phyloP scores from a whole-genome alignment of 2,329 filamentous ascomycete species.

The Aspergillus fumigatus region DNA sequence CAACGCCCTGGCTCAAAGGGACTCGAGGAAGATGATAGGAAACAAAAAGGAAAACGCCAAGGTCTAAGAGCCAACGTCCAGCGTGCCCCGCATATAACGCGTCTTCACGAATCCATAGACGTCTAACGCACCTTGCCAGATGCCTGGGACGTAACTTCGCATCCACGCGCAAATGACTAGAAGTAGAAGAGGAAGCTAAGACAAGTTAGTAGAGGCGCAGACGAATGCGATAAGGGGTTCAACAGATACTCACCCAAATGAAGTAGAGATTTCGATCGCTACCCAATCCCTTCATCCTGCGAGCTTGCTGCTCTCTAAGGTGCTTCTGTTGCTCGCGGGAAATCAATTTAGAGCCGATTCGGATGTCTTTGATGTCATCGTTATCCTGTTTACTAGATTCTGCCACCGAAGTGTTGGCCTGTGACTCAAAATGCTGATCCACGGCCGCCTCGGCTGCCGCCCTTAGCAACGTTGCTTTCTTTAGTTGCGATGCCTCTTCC shows the following conservation, averaged over 20 bases:
- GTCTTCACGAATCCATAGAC: slow-evolving; percentile 37
- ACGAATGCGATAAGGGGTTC: neutral
- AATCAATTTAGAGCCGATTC: slow-evolving; percentile 40
- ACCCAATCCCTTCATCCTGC: slow-evolving; percentile 45
- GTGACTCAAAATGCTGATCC: slow-evolving; percentile 42
- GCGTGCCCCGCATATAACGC: slow-evolving; percentile 30
- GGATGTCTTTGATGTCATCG: slow-evolving; percentile 38
- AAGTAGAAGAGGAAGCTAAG: slow-evolving; percentile 44
- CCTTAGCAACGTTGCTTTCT: slow-evolving; percentile 40
- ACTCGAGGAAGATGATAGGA: slow-evolving; percentile 7
- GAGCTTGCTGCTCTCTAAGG: slow-evolving; percentile 43
- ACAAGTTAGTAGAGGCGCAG: slow-evolving; percentile 16
- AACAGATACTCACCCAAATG: slow-evolving; percentile 45
- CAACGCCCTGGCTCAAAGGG: slow-evolving; percentile 24
- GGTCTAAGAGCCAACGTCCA: slow-evolving; percentile 28
- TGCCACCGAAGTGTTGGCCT: slow-evolving; percentile 21
- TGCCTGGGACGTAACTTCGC: slow-evolving; percentile 39
- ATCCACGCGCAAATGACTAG: slow-evolving; percentile 44
- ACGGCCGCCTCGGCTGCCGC: slow-evolving; percentile 42
- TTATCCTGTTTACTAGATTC: slow-evolving; percentile 21
- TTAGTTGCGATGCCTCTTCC: slow-evolving; percentile 36
- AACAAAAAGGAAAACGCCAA: slow-evolving; percentile 7
- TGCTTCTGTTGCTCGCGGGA: slow-evolving; percentile 45
- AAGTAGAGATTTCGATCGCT: slow-evolving; percentile 52
- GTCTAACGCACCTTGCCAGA: slow-evolving; percentile 37